These are phyloP conservation scores for Echeveria elegans DNA, from an alignment of 164 flowering plant genomes.

Conservation along the genomic window DNA sequence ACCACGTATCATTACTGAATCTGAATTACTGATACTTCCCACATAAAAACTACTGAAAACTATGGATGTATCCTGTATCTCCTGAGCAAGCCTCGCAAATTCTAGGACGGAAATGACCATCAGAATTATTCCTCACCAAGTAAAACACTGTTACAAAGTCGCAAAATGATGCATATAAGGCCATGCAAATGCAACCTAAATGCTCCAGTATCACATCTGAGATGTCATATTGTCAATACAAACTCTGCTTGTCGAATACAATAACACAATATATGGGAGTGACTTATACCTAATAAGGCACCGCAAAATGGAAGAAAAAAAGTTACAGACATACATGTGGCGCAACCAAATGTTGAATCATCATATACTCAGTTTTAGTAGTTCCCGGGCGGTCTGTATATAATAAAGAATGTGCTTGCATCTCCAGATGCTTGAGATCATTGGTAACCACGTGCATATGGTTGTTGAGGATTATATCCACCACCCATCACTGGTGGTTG, in stretches of 20 bases:
- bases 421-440: neutral
- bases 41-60: too few species aligned
- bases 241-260: neutral
- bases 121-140: neutral
- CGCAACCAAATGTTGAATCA: neutral
- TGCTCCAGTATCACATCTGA: neutral
- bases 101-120: neutral
- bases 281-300: neutral
- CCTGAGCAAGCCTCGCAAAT: too few species aligned
- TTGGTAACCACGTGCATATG: conserved; percentile 70
- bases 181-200: too few species aligned
- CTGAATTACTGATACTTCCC: too few species aligned
- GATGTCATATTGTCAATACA: neutral
- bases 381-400: neutral
- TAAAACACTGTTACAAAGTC: too few species aligned
- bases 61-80: too few species aligned
- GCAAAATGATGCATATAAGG: too few species aligned
- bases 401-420: conserved; percentile 1
- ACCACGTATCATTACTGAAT: too few species aligned
- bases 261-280: neutral
- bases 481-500: conserved; percentile 50
- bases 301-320: neutral
- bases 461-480: conserved; percentile 60
- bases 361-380: neutral
- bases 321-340: conserved; percentile 2